A percentile compares a stretch with the other conserved stretches of the same genome.
phyloP scores from a whole-genome alignment of 768 basidiomycete species.

The Candolleomyces aberdarensis region DNA sequence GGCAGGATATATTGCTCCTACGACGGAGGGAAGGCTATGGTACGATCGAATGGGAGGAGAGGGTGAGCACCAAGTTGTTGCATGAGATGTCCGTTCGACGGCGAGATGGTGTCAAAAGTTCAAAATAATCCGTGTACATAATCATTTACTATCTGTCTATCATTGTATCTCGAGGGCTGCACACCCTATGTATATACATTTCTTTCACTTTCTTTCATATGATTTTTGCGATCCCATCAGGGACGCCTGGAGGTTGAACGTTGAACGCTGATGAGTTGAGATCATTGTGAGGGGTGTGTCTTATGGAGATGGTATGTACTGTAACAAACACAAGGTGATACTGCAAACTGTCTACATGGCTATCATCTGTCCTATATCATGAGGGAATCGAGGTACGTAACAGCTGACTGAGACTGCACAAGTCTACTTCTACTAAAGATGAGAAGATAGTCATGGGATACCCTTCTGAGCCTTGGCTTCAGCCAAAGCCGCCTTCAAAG shows the following conservation, averaged over 20 bases:
- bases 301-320: no score
- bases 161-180: not conserved
- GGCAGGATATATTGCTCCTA: constrained; percentile 85
- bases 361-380: no score
- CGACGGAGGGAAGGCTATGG: constrained; percentile 81
- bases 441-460: not conserved
- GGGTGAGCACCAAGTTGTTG: constrained; percentile 46
- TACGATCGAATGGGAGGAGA: constrained; percentile 85
- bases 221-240: no score
- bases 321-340: no score
- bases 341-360: no score
- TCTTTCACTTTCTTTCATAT: no score
- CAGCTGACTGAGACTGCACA: no score
- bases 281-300: no score
- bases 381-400: no score
- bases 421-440: not conserved
- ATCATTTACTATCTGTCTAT: not conserved
- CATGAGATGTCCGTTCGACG: constrained; percentile 4
- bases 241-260: no score
- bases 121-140: not conserved
- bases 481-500: constrained; percentile 56
- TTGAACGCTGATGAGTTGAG: no score
- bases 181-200: no score
- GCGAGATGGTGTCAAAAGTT: not conserved
- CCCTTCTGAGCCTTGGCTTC: constrained; percentile 35